Percentiles rank a stretch among this genome's conserved stretches.
These are phyloP conservation scores for Yarrowia divulgata DNA, from an alignment of 805 yeast species.

Conservation along the genomic window DNA sequence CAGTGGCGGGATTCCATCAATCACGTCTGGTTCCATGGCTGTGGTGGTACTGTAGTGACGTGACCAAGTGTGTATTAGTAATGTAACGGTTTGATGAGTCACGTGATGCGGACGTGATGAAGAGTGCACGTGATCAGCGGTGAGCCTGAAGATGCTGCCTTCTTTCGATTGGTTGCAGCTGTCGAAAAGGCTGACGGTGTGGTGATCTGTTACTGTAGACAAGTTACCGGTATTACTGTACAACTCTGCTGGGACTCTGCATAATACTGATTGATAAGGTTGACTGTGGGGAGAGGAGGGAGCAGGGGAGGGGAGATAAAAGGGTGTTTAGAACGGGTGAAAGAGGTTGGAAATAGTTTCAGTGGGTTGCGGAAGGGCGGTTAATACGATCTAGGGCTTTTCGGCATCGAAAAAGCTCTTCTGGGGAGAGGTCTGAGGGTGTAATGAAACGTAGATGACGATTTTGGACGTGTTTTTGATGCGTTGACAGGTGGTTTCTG, in stretches of 20 bases:
- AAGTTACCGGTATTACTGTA: too few relatives aligned
- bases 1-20: conserved; percentile 12
- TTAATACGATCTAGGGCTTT: not conserved
- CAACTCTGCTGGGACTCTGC: not conserved
- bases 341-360: not conserved
- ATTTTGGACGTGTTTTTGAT: too few relatives aligned
- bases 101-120: not conserved
- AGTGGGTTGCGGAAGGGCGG: not conserved
- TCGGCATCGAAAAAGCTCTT: too few relatives aligned
- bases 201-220: not conserved
- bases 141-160: too few relatives aligned
- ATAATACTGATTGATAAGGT: not conserved
- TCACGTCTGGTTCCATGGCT: conserved; percentile 21
- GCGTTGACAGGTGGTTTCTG: too few relatives aligned
- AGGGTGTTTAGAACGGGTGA: not conserved
- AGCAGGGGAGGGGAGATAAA: not conserved
- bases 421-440: too few relatives aligned
- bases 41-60: not conserved
- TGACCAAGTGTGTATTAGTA: not conserved
- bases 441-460: too few relatives aligned
- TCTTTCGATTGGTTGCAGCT: too few relatives aligned
- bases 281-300: not conserved
- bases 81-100: too few relatives aligned
- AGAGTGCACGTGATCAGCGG: too few relatives aligned
- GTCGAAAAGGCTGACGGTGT: not conserved